phyloP scores from a whole-genome alignment of 768 basidiomycete genomes.

The Leccinellum rugosiceps region DNA sequence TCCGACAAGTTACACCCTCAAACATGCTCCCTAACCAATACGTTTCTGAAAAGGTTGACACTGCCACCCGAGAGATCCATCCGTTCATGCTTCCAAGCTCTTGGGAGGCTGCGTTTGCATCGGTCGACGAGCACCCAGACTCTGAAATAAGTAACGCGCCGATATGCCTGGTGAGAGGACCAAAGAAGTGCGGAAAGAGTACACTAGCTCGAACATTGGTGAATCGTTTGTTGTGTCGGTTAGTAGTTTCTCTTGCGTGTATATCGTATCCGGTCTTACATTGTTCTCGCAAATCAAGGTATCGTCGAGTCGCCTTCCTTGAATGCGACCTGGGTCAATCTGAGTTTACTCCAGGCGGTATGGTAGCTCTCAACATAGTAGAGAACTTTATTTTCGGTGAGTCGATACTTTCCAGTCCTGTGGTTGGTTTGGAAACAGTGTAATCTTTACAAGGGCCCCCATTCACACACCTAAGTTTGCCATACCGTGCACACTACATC shows the following conservation, averaged over 20 bases:
- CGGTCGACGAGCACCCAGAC: neutral
- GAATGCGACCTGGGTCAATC: slow-evolving; percentile 95
- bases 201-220: slow-evolving; percentile 74
- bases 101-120: slow-evolving; percentile 33
- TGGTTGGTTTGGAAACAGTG: neutral
- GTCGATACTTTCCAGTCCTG: neutral
- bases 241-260: slow-evolving; percentile 1
- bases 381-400: slow-evolving; percentile 69
- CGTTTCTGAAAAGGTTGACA: slow-evolving; percentile 20
- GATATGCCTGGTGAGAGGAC: slow-evolving; percentile 73
- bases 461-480: slow-evolving; percentile 77
- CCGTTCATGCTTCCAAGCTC: slow-evolving; percentile 36
- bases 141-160: slow-evolving; percentile 23
- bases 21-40: slow-evolving; percentile 11
- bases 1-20: neutral
- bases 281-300: slow-evolving; percentile 38
- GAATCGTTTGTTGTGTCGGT: slow-evolving; percentile 66
- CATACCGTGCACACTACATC: slow-evolving; percentile 75
- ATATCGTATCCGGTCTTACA: neutral
- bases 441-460: slow-evolving; percentile 60
- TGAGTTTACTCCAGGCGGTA: slow-evolving; percentile 85
- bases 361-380: slow-evolving; percentile 76
- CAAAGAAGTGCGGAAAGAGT: slow-evolving; percentile 88
- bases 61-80: slow-evolving; percentile 28
- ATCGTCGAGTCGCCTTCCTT: slow-evolving; percentile 80